phyloP scores from a whole-genome alignment of 2,329 filamentous ascomycete species.

The Cytospora piceae region DNA sequence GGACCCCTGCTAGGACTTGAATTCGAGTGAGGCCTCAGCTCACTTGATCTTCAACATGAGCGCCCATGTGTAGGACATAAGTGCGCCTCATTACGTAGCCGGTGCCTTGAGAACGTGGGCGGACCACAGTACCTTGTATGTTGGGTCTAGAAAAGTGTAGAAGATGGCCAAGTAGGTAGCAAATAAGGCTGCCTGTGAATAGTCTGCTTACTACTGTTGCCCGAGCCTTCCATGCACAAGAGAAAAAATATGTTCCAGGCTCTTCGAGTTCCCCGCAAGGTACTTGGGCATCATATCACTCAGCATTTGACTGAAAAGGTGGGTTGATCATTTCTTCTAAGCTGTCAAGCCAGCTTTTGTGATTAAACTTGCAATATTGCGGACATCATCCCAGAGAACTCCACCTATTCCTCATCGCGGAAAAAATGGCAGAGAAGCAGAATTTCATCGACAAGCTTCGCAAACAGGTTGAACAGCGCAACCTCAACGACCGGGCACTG shows the following conservation, averaged over 20 bases:
- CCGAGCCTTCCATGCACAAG: too few species aligned
- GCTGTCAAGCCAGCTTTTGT: not conserved
- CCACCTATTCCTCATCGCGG: not conserved
- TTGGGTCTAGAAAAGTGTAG: too few species aligned
- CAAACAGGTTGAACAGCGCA: constrained; percentile 17
- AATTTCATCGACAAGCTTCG: constrained; percentile 8
- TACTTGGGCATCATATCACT: not conserved
- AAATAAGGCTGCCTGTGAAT: not conserved
- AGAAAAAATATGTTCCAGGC: not conserved
- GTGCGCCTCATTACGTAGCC: not conserved
- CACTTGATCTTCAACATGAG: not conserved
- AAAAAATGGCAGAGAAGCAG: constrained; percentile 7
- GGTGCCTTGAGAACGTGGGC: not conserved
- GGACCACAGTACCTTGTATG: not conserved
- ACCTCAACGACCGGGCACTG: constrained; percentile 18
- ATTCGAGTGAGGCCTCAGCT: not conserved
- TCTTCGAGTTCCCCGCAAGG: not conserved
- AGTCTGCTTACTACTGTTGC: not conserved
- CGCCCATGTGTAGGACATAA: not conserved
- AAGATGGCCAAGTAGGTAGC: too few species aligned
- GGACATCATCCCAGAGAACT: too few species aligned
- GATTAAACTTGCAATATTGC: not conserved
- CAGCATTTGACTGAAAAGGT: not conserved
- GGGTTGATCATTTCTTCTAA: not conserved
- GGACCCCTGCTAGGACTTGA: not conserved